Percentiles rank a stretch among this genome's conserved stretches.
Conservation (phyloP, 2,329 filamentous ascomycete species). For the Penicillium frequentans region DNA sequence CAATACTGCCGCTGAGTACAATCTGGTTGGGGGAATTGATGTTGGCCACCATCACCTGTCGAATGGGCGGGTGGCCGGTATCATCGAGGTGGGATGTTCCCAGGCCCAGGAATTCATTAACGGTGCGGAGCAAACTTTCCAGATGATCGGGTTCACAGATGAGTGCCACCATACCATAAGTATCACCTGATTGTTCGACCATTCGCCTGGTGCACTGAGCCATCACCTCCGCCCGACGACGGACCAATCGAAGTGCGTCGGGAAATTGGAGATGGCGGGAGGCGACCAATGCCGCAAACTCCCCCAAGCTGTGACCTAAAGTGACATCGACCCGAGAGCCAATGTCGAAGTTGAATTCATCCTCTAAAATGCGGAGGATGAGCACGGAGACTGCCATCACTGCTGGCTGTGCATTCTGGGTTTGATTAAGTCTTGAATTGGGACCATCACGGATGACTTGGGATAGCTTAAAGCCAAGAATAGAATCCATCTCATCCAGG, state of each 20-base stretch:
- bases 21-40: slow-evolving; percentile 97
- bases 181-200: slow-evolving; percentile 66
- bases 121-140: slow-evolving; percentile 65
- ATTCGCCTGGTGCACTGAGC: slow-evolving; percentile 70
- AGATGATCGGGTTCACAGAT: slow-evolving; percentile 84
- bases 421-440: slow-evolving; percentile 72
- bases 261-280: slow-evolving; percentile 75
- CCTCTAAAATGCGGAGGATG: slow-evolving; percentile 82
- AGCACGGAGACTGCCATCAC: slow-evolving; percentile 95
- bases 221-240: slow-evolving; percentile 79
- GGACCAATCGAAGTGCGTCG: slow-evolving; percentile 76
- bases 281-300: slow-evolving; percentile 87
- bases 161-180: slow-evolving; percentile 92
- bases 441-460: slow-evolving; percentile 77
- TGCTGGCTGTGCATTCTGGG: slow-evolving; percentile 86
- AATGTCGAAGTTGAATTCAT: slow-evolving; percentile 76
- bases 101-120: slow-evolving; percentile 76
- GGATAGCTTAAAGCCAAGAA: slow-evolving; percentile 72
- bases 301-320: slow-evolving; percentile 86
- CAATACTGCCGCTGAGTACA: slow-evolving; percentile 83
- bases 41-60: slow-evolving; percentile 89
- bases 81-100: slow-evolving; percentile 65
- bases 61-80: slow-evolving; percentile 69
- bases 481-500: slow-evolving; percentile 80
- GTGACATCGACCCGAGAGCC: slow-evolving; percentile 74